Conservation (phyloP, 2,329 filamentous ascomycete species). For the Pseudogymnoascus sp. region DNA sequence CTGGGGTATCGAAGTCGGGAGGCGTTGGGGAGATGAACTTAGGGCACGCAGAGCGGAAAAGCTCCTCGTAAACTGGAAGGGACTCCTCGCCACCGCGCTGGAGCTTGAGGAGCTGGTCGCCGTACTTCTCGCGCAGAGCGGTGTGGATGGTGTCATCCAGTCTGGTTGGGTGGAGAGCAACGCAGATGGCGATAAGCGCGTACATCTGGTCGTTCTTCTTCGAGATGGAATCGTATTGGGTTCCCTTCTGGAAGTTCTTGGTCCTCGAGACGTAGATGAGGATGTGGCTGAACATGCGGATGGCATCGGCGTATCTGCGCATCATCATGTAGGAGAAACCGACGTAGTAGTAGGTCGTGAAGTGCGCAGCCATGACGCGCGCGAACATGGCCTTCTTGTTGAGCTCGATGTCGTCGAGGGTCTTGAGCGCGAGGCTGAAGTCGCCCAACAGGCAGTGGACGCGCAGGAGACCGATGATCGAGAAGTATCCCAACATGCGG, state of each 20-base stretch:
- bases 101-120: slow-evolving; percentile 93
- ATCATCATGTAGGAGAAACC: slow-evolving; percentile 99
- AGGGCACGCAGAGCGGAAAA: slow-evolving; percentile 95
- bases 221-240: slow-evolving; percentile 94
- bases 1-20: slow-evolving; percentile 95
- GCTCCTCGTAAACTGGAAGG: slow-evolving; percentile 94
- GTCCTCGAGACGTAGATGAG: slow-evolving; percentile 96
- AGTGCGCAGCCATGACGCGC: slow-evolving; percentile 98
- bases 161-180: slow-evolving; percentile 93
- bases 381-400: slow-evolving; percentile 99
- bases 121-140: slow-evolving; percentile 96
- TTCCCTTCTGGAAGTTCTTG: slow-evolving; percentile 99
- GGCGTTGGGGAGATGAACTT: slow-evolving; percentile 98
- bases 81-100: slow-evolving; percentile 94
- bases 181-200: slow-evolving; percentile 95
- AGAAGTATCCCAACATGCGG: slow-evolving; percentile 98
- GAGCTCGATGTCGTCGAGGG: slow-evolving; percentile 96
- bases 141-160: slow-evolving; percentile 99
- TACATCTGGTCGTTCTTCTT: slow-evolving; percentile 99
- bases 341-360: slow-evolving; percentile 99
- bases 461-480: slow-evolving; percentile 91
- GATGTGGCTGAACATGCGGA: slow-evolving; percentile 99
- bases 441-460: slow-evolving; percentile 96
- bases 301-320: slow-evolving; percentile 97
- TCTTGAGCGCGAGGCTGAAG: slow-evolving; percentile 97